Conservation (phyloP, 225 moss, liverwort and hornwort species). For the Pseudisothecium myosuroides region DNA sequence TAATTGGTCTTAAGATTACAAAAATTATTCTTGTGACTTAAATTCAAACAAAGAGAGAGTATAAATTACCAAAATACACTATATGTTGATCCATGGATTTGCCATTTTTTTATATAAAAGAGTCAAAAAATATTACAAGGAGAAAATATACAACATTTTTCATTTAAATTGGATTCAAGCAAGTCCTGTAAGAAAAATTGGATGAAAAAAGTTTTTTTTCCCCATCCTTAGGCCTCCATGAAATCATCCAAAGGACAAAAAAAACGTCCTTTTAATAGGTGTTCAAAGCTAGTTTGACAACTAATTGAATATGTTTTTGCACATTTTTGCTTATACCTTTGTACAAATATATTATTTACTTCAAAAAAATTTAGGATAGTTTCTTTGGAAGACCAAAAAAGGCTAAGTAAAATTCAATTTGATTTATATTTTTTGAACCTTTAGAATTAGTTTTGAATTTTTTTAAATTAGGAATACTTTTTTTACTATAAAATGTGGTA, state of each 20-base stretch:
- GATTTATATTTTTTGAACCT: background rate
- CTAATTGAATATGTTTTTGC: too few species aligned
- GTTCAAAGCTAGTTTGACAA: background rate
- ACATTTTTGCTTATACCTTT: background rate
- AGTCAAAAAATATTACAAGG: too few species aligned
- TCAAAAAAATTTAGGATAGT: background rate
- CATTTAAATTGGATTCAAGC: background rate
- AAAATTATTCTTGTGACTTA: background rate
- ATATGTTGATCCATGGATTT: background rate
- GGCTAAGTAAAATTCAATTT: background rate
- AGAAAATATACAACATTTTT: fast-evolving
- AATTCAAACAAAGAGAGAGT: background rate
- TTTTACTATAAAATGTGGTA: background rate
- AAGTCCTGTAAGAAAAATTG: fast-evolving
- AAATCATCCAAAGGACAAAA: background rate
- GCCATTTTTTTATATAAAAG: too few species aligned
- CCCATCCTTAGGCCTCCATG: background rate
- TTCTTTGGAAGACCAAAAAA: background rate
- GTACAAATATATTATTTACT: background rate
- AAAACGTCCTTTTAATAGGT: fast-evolving
- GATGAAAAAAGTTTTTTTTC: fast-evolving
- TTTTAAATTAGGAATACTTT: background rate
- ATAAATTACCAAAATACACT: background rate
- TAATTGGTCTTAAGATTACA: background rate
- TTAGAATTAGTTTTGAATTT: background rate